Evolutionary conservation across 139 green algal genomes (phyloP), one percentile per base, ranked within the genome.

Genomic region (Diplosphaera chodatii): DNA sequence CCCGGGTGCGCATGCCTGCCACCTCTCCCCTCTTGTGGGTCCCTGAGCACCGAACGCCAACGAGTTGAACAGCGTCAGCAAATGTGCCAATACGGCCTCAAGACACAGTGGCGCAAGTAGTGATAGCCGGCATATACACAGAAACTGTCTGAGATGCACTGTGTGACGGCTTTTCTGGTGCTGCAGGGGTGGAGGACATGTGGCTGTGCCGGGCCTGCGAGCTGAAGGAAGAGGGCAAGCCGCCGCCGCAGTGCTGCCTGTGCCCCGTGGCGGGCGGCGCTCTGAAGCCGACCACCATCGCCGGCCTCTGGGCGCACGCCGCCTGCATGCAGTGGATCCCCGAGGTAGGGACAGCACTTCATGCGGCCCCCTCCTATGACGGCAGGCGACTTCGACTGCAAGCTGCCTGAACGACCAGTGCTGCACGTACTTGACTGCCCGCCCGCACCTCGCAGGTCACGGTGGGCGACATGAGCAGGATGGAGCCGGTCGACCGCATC

Each of bases 161-260:
- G n/a, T n/a, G n/a, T n/a, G n/a, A n/a, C n/a, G n/a, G 13, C 37
- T 13, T 13, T 48, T 13, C 37, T 48, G 37, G 10, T 13, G 71
- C 10, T 13, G 37, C 48, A 59, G 80, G 77, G 23, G 73, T 79
- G 41, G 87, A 92, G 40, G 85, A 95, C 68, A 78, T 89, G 72
- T 98, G 91, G 91, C 82, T 97, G 22, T 98, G 93, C 83, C 82
- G 84, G 31, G 80, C 84, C 1, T 97, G 91, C 70, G 88, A 95
- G 82, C 74, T 80, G 64, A 80, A 80, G 37, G 80, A 91, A 71
- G 68, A 84, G 32, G 81, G 79, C 18, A 33, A 71, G 32, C 70
- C 72, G 20, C 41, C 70, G 28, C 86, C 90, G n/a, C 88, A 96
- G 80, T 98, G 93, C 82, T 95, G 88, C 77, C 71, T 97, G 73